A percentile compares a stretch with the other conserved stretches of the same genome.
Conservation (phyloP, 1,284 basidiomycete species). For the Malassezia brasiliensis region DNA sequence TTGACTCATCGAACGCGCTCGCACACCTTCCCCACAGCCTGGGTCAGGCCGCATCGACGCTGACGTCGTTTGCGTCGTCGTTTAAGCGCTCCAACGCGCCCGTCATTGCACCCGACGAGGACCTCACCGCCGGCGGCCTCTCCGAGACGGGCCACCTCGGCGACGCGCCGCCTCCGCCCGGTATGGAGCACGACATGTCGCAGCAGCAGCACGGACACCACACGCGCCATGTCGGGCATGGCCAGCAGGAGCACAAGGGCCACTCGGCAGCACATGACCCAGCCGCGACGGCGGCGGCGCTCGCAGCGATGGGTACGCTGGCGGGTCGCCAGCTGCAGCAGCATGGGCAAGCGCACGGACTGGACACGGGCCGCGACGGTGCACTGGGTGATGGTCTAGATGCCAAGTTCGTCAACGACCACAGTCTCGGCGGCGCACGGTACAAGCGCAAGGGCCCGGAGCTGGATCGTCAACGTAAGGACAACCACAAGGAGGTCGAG, state of each 20-base stretch:
- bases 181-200: slow-evolving; percentile 18
- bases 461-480: slow-evolving; percentile 37
- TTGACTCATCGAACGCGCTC: slow-evolving; percentile 14
- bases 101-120: slow-evolving; percentile 11
- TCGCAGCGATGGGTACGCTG: slow-evolving; percentile 33
- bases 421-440: slow-evolving; percentile 10
- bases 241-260: slow-evolving; percentile 9
- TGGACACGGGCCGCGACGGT: slow-evolving; percentile 11
- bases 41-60: slow-evolving; percentile 35
- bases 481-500: slow-evolving; percentile 75
- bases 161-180: slow-evolving; percentile 23
- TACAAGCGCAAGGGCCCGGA: slow-evolving; percentile 29
- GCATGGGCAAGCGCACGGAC: slow-evolving; percentile 6
- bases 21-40: slow-evolving; percentile 21
- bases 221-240: slow-evolving; percentile 8
- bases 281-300: slow-evolving; percentile 30
- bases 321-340: slow-evolving; percentile 22
- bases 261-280: slow-evolving; percentile 22
- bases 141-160: slow-evolving; percentile 10
- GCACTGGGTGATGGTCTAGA: slow-evolving; percentile 16
- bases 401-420: slow-evolving; percentile 24
- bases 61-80: slow-evolving; percentile 32
- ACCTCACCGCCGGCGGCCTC: slow-evolving; percentile 5
- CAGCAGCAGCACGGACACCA: background rate
- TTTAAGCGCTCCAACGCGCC: slow-evolving; percentile 30